phyloP scores from a whole-genome alignment of 257 asterid species.

The Perilla frutescens region DNA sequence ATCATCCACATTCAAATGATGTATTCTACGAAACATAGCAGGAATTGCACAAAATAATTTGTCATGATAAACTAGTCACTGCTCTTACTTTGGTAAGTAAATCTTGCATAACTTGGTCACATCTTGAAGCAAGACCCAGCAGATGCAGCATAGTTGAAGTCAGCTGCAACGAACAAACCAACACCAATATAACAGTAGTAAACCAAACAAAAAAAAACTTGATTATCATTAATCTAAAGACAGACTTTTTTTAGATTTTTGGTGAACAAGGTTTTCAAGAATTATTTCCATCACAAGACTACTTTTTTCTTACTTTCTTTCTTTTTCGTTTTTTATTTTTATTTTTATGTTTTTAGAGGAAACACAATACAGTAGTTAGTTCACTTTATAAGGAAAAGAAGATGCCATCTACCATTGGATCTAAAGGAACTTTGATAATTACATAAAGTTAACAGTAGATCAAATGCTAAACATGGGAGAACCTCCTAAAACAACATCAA shows the following conservation, averaged over 20 bases:
- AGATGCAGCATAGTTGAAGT: constrained; percentile 91
- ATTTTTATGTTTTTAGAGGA: too few species aligned
- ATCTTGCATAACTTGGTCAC: constrained; percentile 61
- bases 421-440: too few species aligned
- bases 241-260: too few species aligned
- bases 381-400: background rate
- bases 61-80: background rate
- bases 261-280: too few species aligned
- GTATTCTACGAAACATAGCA: constrained; percentile 3
- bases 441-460: too few species aligned
- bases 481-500: background rate
- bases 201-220: background rate
- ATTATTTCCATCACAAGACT: too few species aligned
- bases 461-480: background rate
- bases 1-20: background rate
- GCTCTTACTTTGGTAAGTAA: constrained; percentile 74
- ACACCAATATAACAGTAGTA: constrained; percentile 16
- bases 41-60: background rate
- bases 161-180: constrained; percentile 60
- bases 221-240: too few species aligned
- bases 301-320: too few species aligned
- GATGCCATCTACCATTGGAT: too few species aligned
- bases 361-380: background rate
- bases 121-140: constrained; percentile 77
- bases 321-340: too few species aligned